Evolutionary conservation across 2,329 filamentous ascomycete genomes (phyloP).

Genomic region (Chaetothyriales sp.): DNA sequence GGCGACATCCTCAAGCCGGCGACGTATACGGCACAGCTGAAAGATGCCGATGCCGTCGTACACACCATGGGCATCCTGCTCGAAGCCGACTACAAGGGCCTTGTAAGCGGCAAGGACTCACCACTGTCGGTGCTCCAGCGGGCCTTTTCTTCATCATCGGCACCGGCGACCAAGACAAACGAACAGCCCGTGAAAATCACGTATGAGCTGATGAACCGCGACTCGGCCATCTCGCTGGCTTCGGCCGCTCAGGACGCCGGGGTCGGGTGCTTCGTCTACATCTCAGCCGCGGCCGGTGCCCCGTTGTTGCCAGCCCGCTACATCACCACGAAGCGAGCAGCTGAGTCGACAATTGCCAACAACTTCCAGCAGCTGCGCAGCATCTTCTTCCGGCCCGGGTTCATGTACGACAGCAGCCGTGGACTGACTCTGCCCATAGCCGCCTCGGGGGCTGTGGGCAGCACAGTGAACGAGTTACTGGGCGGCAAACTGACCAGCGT

Average conservation of each 20-base stretch:
- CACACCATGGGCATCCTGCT: slow-evolving; percentile 93
- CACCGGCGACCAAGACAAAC: slow-evolving; percentile 46
- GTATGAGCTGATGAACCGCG: slow-evolving; percentile 91
- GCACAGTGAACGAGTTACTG: slow-evolving; percentile 60
- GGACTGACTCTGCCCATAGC: slow-evolving; percentile 75
- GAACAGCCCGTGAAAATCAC: slow-evolving; percentile 65
- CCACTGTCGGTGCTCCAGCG: slow-evolving; percentile 62
- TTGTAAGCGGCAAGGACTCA: slow-evolving; percentile 68
- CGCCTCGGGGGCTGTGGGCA: slow-evolving; percentile 56
- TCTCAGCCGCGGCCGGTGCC: slow-evolving; percentile 75
- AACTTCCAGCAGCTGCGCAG: slow-evolving; percentile 61
- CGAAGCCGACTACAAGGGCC: slow-evolving; percentile 94
- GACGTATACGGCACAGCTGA: slow-evolving; percentile 62
- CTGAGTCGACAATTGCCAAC: slow-evolving; percentile 59
- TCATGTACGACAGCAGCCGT: slow-evolving; percentile 76
- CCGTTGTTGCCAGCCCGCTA: slow-evolving; percentile 74
- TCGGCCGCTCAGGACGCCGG: slow-evolving; percentile 53
- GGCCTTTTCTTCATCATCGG: slow-evolving; percentile 53
- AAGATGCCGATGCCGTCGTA: slow-evolving; percentile 67
- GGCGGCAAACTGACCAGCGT: slow-evolving; percentile 61
- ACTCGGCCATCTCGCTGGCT: slow-evolving; percentile 62
- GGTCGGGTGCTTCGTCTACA: slow-evolving; percentile 58
- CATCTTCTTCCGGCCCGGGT: slow-evolving; percentile 70
- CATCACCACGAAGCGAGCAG: slow-evolving; percentile 80
- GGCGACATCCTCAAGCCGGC: slow-evolving; percentile 74